Base-by-base conservation (phyloP, 2,329 filamentous ascomycete genomes). In the Xylariales sp. region DNA sequence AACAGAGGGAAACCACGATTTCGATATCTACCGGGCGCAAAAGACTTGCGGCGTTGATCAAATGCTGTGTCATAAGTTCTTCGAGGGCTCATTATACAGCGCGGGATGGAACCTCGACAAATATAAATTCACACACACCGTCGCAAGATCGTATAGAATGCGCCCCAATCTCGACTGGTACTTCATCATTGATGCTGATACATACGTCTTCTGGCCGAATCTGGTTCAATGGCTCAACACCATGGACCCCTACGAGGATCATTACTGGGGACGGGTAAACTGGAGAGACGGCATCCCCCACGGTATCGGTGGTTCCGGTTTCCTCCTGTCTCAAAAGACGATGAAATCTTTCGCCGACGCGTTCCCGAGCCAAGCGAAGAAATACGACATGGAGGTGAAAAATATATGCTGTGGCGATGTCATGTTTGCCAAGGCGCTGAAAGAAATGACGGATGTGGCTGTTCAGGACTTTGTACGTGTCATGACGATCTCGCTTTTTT, bases 121-220 rank as follows among this genome's bases (percentile, higher is more conserved):
- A 58, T 81, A 77, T 60, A 81, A 81, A 56, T 78, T 77, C 52
- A 61, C 77, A 30, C 75, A 78, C 51, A 77, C 79, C 52, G 68
- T 74, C 12, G 69, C 76, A 54, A 74, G 75, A 56, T 56, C 70
- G 1, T 78, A 69, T 47, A 49, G 56, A 17, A 55, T 71, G 55
- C 65, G 68, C 7, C 74, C 75, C 8, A 50, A 64, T 40, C 68
- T 69, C 40, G 70, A 78, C 46, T 81, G 76, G 76, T 81, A 77
- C 49, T 52, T 81, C 13, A 79, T 75, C 44, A 64, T 79, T 43
- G 76, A 80, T 37, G 72, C 73, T 33, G 76, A 79, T 52, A 75
- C 73, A 6, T 79, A 78, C 47, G 63, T 78, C 10, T 57, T 75
- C 28, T 75, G 73, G 69, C 59, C 66, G 12, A 76, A 70, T 37